A percentile compares a stretch with the other conserved stretches of the same genome.
Conservation (phyloP, 2,329 filamentous ascomycete genomes). For the Colletotrichum tanaceti region DNA sequence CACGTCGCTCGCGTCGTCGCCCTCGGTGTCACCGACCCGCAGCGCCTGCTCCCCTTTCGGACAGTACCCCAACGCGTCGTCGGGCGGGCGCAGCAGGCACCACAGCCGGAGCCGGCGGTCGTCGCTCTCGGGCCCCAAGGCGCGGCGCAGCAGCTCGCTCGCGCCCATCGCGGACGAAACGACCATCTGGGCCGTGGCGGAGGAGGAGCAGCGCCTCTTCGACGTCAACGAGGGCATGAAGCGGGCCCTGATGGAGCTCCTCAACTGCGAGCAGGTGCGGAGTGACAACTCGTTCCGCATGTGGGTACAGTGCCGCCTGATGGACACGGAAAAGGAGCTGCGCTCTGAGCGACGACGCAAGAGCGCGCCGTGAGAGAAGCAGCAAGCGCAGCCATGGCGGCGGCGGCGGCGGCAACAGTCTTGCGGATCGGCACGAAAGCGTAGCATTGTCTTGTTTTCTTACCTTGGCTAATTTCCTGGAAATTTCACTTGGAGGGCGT, state of each 20-base stretch:
- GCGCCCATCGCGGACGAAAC: constrained; percentile 60
- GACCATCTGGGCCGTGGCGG: constrained; percentile 60
- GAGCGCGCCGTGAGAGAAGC: constrained; percentile 30
- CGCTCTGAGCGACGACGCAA: constrained; percentile 62
- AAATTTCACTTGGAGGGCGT: constrained; percentile 7
- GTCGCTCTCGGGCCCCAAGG: constrained; percentile 42
- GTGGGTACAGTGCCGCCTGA: constrained; percentile 68
- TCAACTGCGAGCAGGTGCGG: constrained; percentile 69
- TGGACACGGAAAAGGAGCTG: constrained; percentile 71
- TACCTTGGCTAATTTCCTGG: constrained; percentile 10
- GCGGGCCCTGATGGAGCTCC: constrained; percentile 68
- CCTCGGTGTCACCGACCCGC: constrained; percentile 71
- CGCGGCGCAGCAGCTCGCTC: constrained; percentile 42
- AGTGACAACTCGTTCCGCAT: constrained; percentile 63
- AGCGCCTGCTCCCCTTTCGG: constrained; percentile 57
- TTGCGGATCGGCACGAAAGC: constrained; percentile 15
- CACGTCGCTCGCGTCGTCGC: constrained; percentile 57
- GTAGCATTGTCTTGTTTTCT: constrained; percentile 1
- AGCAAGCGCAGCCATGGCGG: too few species aligned
- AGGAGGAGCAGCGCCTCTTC: constrained; percentile 65
- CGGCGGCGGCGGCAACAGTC: background rate
- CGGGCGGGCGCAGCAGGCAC: constrained; percentile 55
- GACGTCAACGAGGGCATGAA: constrained; percentile 72
- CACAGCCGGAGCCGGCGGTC: constrained; percentile 59
- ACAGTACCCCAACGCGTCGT: constrained; percentile 38